These are phyloP conservation scores for Zygoascus hellenicus DNA, from an alignment of 1,139 yeast genomes.

Conservation along the genomic window DNA sequence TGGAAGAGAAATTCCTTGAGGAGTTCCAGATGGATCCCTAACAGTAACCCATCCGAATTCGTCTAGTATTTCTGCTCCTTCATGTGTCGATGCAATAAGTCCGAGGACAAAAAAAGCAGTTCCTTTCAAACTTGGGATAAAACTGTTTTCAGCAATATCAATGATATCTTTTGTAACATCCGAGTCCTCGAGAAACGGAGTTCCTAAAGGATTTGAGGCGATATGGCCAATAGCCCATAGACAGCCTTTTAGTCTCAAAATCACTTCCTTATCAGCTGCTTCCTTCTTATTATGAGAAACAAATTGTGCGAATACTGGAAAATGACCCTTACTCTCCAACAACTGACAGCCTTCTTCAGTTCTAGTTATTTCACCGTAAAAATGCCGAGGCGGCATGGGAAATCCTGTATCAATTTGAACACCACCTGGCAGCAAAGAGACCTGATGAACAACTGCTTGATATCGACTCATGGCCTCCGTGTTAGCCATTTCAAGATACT, in stretches of 20 bases:
- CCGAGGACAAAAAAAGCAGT: conserved; percentile 78
- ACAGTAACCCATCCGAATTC: conserved; percentile 73
- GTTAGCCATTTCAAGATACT: conserved; percentile 32
- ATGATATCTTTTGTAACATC: conserved; percentile 53
- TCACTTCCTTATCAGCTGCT: conserved; percentile 25
- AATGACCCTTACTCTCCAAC: conserved; percentile 44
- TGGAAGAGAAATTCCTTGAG: conserved; percentile 42
- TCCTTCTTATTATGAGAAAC: conserved; percentile 36
- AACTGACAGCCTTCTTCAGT: conserved; percentile 73
- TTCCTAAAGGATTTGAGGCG: conserved; percentile 59
- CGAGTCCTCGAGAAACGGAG: conserved; percentile 58
- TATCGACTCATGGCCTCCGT: conserved; percentile 17
- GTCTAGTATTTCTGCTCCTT: conserved; percentile 82
- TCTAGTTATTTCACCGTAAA: conserved; percentile 71
- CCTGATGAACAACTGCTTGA: conserved; percentile 8
- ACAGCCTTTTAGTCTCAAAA: conserved; percentile 58
- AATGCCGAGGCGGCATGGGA: conserved; percentile 51
- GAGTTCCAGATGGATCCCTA: conserved; percentile 46
- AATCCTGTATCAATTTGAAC: background rate
- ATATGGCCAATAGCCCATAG: conserved; percentile 87
- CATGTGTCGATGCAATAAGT: conserved; percentile 61
- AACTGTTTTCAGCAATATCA: conserved; percentile 47
- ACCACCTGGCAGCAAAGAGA: conserved; percentile 21
- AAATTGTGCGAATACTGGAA: conserved; percentile 40
- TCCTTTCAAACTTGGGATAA: conserved; percentile 62